Conservation (phyloP, 78 protist genomes). For the Chrysochromulina tobinii region DNA sequence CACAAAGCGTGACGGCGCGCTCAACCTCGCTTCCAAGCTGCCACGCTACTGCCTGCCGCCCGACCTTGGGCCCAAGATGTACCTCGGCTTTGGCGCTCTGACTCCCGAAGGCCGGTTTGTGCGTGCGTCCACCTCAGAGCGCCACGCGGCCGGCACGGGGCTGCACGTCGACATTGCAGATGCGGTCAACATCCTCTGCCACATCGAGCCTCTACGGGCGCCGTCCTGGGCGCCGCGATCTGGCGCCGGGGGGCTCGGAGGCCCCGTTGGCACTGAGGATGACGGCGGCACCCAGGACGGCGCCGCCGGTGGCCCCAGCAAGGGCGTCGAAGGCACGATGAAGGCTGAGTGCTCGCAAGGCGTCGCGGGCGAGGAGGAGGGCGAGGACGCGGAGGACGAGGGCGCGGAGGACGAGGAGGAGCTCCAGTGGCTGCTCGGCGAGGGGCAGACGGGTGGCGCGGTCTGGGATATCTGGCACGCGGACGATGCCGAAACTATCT, state of each 20-base stretch:
- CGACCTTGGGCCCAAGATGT: conserved; percentile 19
- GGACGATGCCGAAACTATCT: background rate
- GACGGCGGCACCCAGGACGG: background rate
- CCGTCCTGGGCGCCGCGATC: background rate
- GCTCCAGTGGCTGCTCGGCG: background rate
- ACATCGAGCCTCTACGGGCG: background rate
- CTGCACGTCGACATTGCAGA: conserved; percentile 6
- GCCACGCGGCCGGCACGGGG: background rate
- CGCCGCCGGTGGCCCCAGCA: background rate
- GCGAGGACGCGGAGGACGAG: background rate
- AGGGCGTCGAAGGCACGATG: background rate
- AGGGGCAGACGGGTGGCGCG: background rate
- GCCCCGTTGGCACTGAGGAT: background rate
- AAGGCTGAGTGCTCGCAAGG: background rate
- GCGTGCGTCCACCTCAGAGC: background rate
- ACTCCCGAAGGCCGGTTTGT: no score
- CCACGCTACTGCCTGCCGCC: background rate
- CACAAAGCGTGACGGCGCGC: background rate
- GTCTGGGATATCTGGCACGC: background rate
- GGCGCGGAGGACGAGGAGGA: background rate
- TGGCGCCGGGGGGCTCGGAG: background rate
- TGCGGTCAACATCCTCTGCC: background rate
- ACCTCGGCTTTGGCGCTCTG: background rate
- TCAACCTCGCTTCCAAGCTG: background rate
- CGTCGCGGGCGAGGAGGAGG: background rate